Conservation (phyloP, 2,329 filamentous ascomycete genomes). For the Diaporthe citri region DNA sequence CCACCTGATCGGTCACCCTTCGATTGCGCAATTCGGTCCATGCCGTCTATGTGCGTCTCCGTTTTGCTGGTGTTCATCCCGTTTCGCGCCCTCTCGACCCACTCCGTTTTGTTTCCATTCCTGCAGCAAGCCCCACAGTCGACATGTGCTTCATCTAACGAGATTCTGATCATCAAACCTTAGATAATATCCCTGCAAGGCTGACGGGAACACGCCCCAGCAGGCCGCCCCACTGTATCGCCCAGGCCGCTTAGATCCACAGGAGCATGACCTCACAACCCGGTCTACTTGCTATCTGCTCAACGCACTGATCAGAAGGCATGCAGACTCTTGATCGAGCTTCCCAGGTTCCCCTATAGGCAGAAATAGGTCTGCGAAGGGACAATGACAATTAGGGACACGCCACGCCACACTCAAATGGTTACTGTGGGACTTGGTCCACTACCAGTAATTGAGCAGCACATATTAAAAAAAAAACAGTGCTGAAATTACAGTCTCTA, state of each 20-base stretch:
- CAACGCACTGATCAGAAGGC: not conserved
- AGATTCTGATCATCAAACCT: slow-evolving; percentile 19
- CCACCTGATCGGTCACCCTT: not conserved
- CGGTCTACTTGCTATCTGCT: not conserved
- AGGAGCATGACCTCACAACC: not conserved
- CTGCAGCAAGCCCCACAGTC: not conserved
- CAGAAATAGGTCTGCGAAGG: not conserved
- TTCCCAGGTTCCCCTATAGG: not conserved
- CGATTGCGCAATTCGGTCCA: not conserved
- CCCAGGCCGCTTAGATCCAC: slow-evolving; percentile 7
- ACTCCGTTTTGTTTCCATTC: not conserved
- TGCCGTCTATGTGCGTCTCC: not conserved
- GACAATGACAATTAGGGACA: no score
- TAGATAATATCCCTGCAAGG: slow-evolving; percentile 20
- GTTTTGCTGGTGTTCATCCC: slow-evolving; percentile 7
- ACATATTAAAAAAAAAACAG: no score
- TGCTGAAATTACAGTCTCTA: no score
- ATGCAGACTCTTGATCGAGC: not conserved
- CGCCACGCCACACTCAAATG: no score
- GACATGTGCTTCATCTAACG: slow-evolving; percentile 15
- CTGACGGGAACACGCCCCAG: slow-evolving; percentile 1
- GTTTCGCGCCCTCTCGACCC: not conserved
- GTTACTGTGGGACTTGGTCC: not conserved
- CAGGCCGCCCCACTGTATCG: not conserved
- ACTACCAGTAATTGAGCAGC: not conserved